phyloP scores from a whole-genome alignment of 257 asterid genomes.

The Forsythia viridissima region DNA sequence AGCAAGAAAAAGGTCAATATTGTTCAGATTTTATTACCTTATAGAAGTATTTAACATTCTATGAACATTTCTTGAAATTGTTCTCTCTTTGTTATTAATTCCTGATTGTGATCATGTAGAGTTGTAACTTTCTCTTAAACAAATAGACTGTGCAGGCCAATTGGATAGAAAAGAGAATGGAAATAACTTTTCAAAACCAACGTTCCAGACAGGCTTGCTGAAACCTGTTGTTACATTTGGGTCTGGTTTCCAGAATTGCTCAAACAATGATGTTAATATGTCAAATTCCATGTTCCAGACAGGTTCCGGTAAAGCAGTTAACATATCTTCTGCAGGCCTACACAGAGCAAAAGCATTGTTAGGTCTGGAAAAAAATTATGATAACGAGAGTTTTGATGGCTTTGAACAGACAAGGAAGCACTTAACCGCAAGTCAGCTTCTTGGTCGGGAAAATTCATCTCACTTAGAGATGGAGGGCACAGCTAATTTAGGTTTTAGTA shows the following conservation, averaged over 20 bases:
- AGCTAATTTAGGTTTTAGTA: slow-evolving; percentile 29
- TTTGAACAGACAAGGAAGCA: slow-evolving; percentile 34
- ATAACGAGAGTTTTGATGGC: slow-evolving; percentile 36
- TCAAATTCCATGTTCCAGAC: slow-evolving; percentile 63
- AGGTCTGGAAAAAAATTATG: slow-evolving; percentile 57
- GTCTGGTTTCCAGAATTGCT: slow-evolving; percentile 29
- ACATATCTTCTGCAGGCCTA: slow-evolving; percentile 72
- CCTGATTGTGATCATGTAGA: not conserved
- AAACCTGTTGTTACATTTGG: slow-evolving; percentile 32
- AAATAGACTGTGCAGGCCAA: slow-evolving; percentile 47
- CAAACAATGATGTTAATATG: slow-evolving; percentile 24
- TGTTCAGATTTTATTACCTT: not conserved
- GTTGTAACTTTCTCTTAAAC: slow-evolving; percentile 12
- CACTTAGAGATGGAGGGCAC: slow-evolving; percentile 26
- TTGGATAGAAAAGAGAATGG: slow-evolving; percentile 40
- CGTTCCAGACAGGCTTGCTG: slow-evolving; percentile 23
- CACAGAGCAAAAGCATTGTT: slow-evolving; percentile 74
- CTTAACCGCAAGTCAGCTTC: slow-evolving; percentile 33
- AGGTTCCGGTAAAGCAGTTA: slow-evolving; percentile 76
- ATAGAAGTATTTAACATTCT: not conserved
- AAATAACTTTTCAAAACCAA: slow-evolving; percentile 29
- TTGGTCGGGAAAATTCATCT: slow-evolving; percentile 30
- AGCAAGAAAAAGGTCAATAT: not conserved
- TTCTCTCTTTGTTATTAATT: not conserved
- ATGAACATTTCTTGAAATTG: not conserved